Base-by-base conservation (phyloP, 257 asterid genomes). In the Lithospermum erythrorhizon region DNA sequence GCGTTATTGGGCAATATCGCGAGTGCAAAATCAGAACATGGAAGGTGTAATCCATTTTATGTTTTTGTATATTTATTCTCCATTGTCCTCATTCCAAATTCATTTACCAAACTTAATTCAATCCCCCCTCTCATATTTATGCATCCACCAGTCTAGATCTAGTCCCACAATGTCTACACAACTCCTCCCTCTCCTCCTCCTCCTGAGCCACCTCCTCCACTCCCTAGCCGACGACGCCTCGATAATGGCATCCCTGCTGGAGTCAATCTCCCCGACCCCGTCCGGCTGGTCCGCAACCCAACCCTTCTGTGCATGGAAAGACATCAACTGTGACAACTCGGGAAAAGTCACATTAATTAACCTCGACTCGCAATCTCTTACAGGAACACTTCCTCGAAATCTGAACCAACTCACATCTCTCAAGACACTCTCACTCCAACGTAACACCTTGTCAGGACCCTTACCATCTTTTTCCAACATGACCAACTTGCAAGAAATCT, bases 401-500 rank as follows among this genome's bases (percentile, higher is more conserved):
- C 77, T 79, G 58, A 79, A 64, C 71, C 84, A 60, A 29, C 96
- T 90, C 23, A 73, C 90, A 49, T 78, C 66, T 45, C 94, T 91
- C 54, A 56, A 70, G 19, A 20, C 88, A 15, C 70, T 87, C 7
- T 75, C 93, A 16, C 45, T 87, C 29, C 94, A 88, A 66, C 70
- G 71, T 14, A 91, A 88, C 78, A 63, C 83, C 1, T 77, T 91
- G 18, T 22, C 90, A 0, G 96, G 98, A 4, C 22, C 79, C 4
- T 20, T 91, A 22, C 98, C 98, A 20, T 76, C 98, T 2, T 83
- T 90, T 32, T 70, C 83, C 0, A 90, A 90, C 76, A 67, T 90
- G 77, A 27, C 95, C 0, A 68, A 75, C 4, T 77, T 90, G 4
- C 76, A 75, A 63, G 20, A 65, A 4, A 56, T 87, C 70, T 82